A percentile compares a stretch with the other conserved stretches of the same genome.
Evolutionary conservation across 352 stramenopile genomes (phyloP).

Genomic region (Globisporangium okanoganense): DNA sequence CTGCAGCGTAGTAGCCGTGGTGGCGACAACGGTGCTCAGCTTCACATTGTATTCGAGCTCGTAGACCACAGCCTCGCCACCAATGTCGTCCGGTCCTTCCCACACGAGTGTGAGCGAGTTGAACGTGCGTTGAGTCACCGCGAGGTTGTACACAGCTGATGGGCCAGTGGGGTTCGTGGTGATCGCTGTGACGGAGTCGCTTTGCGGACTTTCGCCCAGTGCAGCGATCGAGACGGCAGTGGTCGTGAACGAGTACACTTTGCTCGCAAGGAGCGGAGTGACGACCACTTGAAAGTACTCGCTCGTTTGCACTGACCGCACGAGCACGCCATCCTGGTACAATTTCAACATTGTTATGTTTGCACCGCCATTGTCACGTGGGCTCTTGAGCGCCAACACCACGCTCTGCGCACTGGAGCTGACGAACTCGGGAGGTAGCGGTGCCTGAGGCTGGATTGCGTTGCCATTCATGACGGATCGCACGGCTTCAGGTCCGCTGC

Average conservation of each 20-base stretch:
- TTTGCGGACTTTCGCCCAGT: slow-evolving; percentile 35
- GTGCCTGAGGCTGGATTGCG: slow-evolving; percentile 22
- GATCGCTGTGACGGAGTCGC: slow-evolving; percentile 16
- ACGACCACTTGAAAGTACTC: slow-evolving; percentile 23
- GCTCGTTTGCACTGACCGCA: slow-evolving; percentile 15
- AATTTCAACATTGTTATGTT: slow-evolving; percentile 29
- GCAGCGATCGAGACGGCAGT: slow-evolving; percentile 24
- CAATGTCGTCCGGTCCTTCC: slow-evolving; percentile 32
- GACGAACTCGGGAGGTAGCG: slow-evolving; percentile 21
- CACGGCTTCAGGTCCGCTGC: slow-evolving; percentile 1
- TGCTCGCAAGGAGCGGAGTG: slow-evolving; percentile 22
- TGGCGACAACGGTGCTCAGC: neutral
- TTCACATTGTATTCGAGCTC: slow-evolving; percentile 26
- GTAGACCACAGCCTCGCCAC: slow-evolving; percentile 33
- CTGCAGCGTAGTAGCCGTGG: neutral
- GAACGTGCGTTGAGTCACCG: slow-evolving; percentile 16
- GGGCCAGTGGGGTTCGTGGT: slow-evolving; percentile 34
- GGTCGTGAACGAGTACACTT: slow-evolving; percentile 28
- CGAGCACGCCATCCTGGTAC: slow-evolving; percentile 38
- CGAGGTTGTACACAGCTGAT: slow-evolving; percentile 31
- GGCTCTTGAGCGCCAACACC: slow-evolving; percentile 28
- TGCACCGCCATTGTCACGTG: slow-evolving; percentile 36
- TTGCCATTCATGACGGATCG: slow-evolving; percentile 22
- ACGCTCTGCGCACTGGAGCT: slow-evolving; percentile 27
- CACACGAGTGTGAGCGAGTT: slow-evolving; percentile 38